A percentile compares a stretch with the other conserved stretches of the same genome.
phyloP scores from a whole-genome alignment of 2,329 filamentous ascomycete genomes.

The Neonectria ditissima region DNA sequence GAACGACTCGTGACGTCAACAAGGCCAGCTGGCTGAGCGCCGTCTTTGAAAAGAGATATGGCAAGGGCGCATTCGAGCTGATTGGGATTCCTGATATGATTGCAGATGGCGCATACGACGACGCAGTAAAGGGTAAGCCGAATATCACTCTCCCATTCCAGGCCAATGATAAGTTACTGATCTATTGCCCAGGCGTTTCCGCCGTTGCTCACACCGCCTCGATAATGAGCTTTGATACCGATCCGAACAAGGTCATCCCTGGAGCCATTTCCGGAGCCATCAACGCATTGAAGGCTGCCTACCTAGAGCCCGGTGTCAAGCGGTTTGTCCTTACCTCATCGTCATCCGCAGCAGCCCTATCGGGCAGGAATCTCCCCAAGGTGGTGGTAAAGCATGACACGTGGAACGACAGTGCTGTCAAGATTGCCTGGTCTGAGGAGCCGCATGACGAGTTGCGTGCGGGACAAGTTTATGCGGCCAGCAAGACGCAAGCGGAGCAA shows the following conservation, averaged over 20 bases:
- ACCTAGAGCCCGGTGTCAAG: conserved; percentile 48
- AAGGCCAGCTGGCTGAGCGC: conserved; percentile 47
- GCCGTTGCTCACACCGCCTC: conserved; percentile 55
- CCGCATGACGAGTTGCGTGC: conserved; percentile 45
- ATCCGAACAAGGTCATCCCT: conserved; percentile 55
- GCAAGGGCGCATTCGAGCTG: conserved; percentile 47
- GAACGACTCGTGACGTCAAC: conserved; percentile 51
- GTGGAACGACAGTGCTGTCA: conserved; percentile 51
- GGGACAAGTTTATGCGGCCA: conserved; percentile 48
- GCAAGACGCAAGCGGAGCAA: conserved; percentile 51
- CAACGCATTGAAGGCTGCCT: conserved; percentile 50
- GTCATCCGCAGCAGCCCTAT: conserved; percentile 6
- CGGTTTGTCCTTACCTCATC: conserved; percentile 49
- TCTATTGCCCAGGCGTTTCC: conserved; percentile 25
- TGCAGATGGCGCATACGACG: conserved; percentile 38
- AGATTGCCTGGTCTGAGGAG: conserved; percentile 50
- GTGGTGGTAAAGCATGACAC: conserved; percentile 37
- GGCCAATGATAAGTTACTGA: not conserved
- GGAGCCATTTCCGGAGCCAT: conserved; percentile 43
- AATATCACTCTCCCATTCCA: not conserved
- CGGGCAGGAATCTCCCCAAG: not conserved
- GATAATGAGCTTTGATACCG: conserved; percentile 46
- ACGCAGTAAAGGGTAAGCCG: conserved; percentile 40
- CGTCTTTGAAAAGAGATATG: conserved; percentile 48
- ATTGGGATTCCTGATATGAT: conserved; percentile 49